phyloP scores from a whole-genome alignment of 1,284 basidiomycete genomes.

The Cryptococcus sp. region DNA sequence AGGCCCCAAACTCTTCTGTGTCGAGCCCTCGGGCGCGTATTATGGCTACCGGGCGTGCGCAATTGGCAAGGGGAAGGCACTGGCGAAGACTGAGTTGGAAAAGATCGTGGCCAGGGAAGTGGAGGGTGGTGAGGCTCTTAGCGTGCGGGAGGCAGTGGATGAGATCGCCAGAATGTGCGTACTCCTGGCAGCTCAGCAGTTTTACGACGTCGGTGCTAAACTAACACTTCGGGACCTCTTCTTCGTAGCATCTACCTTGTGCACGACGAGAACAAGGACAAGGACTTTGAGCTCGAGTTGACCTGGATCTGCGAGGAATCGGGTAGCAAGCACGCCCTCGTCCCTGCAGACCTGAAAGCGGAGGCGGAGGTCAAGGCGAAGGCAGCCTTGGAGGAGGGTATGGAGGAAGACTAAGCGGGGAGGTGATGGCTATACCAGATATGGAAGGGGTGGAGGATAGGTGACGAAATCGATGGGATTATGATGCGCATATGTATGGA shows the following conservation, averaged over 20 bases:
- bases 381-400: constrained; percentile 75
- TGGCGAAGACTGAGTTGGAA: constrained; percentile 98
- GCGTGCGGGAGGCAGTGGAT: constrained; percentile 77
- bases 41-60: constrained; percentile 92
- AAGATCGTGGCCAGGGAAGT: constrained; percentile 60
- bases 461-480: not conserved
- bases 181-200: too few species aligned
- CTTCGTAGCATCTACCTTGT: constrained; percentile 83
- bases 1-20: constrained; percentile 82
- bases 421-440: too few species aligned
- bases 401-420: constrained; percentile 61
- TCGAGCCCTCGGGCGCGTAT: constrained; percentile 94
- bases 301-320: constrained; percentile 93
- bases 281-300: constrained; percentile 98
- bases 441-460: not conserved
- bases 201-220: not conserved
- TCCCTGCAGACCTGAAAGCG: constrained; percentile 77
- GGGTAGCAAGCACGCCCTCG: constrained; percentile 70
- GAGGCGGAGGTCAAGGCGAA: constrained; percentile 89
- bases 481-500: not conserved
- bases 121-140: constrained; percentile 28
- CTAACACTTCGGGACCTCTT: too few species aligned
- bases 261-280: constrained; percentile 80
- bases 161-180: constrained; percentile 93
- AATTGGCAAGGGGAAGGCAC: constrained; percentile 91